Conservation (phyloP, 2,329 filamentous ascomycete genomes). For the Dactylellina parvicollis region DNA sequence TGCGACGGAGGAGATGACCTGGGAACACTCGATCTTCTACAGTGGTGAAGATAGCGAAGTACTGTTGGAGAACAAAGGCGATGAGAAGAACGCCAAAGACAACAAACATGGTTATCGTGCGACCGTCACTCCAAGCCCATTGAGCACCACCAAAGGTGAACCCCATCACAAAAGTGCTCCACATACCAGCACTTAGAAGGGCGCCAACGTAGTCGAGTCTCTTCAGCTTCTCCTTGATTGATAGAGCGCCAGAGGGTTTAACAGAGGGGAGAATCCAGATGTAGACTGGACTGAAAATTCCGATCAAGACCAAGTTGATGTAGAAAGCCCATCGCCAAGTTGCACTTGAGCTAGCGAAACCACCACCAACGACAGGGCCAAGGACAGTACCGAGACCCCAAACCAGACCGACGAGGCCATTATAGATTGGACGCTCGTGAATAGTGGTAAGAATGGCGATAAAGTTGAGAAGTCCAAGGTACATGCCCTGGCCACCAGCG, state of each 20-base stretch:
- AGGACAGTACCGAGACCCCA: slow-evolving; percentile 64
- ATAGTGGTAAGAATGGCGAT: slow-evolving; percentile 59
- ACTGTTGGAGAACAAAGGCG: slow-evolving; percentile 65
- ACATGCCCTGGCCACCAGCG: slow-evolving; percentile 64
- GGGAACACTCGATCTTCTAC: slow-evolving; percentile 65
- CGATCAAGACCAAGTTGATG: slow-evolving; percentile 67
- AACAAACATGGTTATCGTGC: slow-evolving; percentile 65
- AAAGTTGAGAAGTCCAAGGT: slow-evolving; percentile 60
- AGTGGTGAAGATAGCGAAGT: slow-evolving; percentile 63
- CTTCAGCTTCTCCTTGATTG: slow-evolving; percentile 56
- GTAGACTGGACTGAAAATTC: slow-evolving; percentile 62
- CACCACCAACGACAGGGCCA: slow-evolving; percentile 65
- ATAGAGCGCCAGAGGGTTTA: slow-evolving; percentile 51
- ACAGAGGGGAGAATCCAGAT: slow-evolving; percentile 63
- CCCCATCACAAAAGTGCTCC: slow-evolving; percentile 64
- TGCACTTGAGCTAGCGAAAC: slow-evolving; percentile 62
- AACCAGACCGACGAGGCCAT: slow-evolving; percentile 55
- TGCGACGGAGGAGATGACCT: slow-evolving; percentile 62
- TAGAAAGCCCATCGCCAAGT: slow-evolving; percentile 68
- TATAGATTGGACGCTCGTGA: slow-evolving; percentile 60
- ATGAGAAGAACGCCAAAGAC: slow-evolving; percentile 64
- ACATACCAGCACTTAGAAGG: slow-evolving; percentile 63
- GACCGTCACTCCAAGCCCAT: slow-evolving; percentile 65
- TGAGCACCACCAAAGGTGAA: slow-evolving; percentile 66
- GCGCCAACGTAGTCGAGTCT: slow-evolving; percentile 65